Conservation (phyloP, 305 asterid species). For the Fraxinus latifolia region DNA sequence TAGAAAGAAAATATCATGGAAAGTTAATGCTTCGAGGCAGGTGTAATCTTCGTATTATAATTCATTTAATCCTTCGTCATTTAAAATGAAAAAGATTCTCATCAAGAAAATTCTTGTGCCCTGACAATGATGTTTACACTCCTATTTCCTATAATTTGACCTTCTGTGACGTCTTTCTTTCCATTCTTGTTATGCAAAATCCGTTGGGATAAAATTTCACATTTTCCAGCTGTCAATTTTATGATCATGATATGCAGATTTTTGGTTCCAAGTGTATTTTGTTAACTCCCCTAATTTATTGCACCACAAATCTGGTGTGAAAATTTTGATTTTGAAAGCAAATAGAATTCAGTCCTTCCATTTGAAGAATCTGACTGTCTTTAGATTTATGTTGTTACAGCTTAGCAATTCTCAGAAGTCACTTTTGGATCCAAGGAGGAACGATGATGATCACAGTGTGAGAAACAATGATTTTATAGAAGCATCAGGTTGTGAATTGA, state of each 20-base stretch:
- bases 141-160: not conserved
- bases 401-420: conserved; percentile 24
- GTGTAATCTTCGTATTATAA: not conserved
- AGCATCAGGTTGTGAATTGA: conserved; percentile 34
- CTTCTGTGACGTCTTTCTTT: not conserved
- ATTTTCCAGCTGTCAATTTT: not conserved
- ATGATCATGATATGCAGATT: not conserved
- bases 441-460: conserved; percentile 17
- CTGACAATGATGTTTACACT: not conserved
- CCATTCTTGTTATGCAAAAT: not conserved
- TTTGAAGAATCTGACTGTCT: conserved; percentile 16
- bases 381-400: conserved; percentile 25
- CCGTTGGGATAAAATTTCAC: not conserved
- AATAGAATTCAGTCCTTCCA: not conserved
- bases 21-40: not conserved
- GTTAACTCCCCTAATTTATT: not conserved
- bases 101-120: not conserved
- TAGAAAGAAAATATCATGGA: not conserved
- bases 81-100: not conserved
- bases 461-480: conserved; percentile 36
- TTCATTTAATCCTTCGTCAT: not conserved
- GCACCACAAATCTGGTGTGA: not conserved
- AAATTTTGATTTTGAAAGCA: conserved; percentile 6
- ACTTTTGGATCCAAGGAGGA: conserved; percentile 32
- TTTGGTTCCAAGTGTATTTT: not conserved